A percentile compares a stretch with the other conserved stretches of the same genome.
Conservation (phyloP, 257 asterid genomes). For the Thymus quinquecostatus region DNA sequence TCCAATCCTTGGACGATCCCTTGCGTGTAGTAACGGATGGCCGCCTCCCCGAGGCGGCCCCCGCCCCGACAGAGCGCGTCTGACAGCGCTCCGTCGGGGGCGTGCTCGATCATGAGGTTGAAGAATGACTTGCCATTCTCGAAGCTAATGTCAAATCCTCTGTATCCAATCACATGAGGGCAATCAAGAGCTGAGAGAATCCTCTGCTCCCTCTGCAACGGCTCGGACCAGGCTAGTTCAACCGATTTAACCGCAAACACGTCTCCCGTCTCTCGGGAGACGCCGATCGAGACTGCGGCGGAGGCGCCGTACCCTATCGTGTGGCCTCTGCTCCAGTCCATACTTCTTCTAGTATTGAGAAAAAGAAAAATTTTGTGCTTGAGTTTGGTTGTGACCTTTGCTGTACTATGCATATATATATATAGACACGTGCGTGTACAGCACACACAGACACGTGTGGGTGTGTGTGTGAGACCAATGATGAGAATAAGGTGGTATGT, state of each 20-base stretch:
- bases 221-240: slow-evolving; percentile 48
- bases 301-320: slow-evolving; percentile 71
- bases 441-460: slow-evolving; percentile 6
- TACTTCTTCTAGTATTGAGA: slow-evolving; percentile 6
- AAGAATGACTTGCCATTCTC: slow-evolving; percentile 43
- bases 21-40: slow-evolving; percentile 39
- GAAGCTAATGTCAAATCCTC: slow-evolving; percentile 47
- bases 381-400: slow-evolving; percentile 17
- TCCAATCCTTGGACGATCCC: slow-evolving; percentile 58
- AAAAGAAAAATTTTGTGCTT: slow-evolving; percentile 11
- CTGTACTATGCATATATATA: slow-evolving; percentile 9
- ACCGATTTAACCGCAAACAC: slow-evolving; percentile 68
- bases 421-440: neutral
- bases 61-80: slow-evolving; percentile 39
- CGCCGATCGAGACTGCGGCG: slow-evolving; percentile 65
- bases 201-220: slow-evolving; percentile 51
- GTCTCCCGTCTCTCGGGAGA: slow-evolving; percentile 32
- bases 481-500: slow-evolving; percentile 40
- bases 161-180: slow-evolving; percentile 52
- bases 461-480: slow-evolving; percentile 26
- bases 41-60: slow-evolving; percentile 43
- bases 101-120: slow-evolving; percentile 64
- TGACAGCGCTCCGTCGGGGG: slow-evolving; percentile 47
- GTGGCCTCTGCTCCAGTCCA: slow-evolving; percentile 82
- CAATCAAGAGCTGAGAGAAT: slow-evolving; percentile 48